Conservation (phyloP, 495 filamentous ascomycete species). For the Rusavskia elegans region DNA sequence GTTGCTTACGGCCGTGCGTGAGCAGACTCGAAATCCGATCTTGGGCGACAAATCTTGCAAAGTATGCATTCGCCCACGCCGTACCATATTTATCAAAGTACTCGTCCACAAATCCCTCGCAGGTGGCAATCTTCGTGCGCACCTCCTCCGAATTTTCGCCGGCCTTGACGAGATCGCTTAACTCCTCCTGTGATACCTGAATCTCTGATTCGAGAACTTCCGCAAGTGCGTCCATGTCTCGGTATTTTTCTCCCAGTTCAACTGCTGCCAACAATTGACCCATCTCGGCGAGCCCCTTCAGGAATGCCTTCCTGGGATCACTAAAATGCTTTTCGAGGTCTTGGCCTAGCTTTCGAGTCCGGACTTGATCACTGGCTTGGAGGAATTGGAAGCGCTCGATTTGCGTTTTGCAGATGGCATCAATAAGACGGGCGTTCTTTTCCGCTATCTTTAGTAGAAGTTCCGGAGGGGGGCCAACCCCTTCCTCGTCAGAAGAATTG, state of each 20-base stretch:
- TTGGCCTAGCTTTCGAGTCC: conserved; percentile 26
- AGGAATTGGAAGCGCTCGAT: conserved; percentile 48
- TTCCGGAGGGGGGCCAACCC: conserved; percentile 16
- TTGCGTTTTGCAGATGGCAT: conserved; percentile 41
- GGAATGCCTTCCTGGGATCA: conserved; percentile 38
- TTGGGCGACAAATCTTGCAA: conserved; percentile 53
- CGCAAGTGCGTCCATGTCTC: conserved; percentile 53
- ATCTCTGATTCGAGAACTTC: conserved; percentile 31
- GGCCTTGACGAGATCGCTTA: conserved; percentile 5
- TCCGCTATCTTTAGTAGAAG: conserved; percentile 29
- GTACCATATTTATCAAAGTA: conserved; percentile 63
- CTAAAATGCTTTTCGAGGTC: conserved; percentile 31
- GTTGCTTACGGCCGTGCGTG: conserved; percentile 42
- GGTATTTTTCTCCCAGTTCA: conserved; percentile 54
- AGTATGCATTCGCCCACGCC: conserved; percentile 64
- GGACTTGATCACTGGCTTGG: conserved; percentile 30
- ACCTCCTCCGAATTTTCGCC: conserved; percentile 5
- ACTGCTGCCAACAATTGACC: conserved; percentile 53
- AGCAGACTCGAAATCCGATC: conserved; percentile 52
- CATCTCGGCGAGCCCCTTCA: conserved; percentile 51
- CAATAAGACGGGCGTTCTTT: conserved; percentile 38
- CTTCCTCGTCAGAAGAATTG: conserved; percentile 15
- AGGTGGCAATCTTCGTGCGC: conserved; percentile 1
- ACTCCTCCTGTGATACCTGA: conserved; percentile 5
- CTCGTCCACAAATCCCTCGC: conserved; percentile 28